Base-by-base conservation (phyloP, 495 filamentous ascomycete species). In the Xylaria cubensis region DNA sequence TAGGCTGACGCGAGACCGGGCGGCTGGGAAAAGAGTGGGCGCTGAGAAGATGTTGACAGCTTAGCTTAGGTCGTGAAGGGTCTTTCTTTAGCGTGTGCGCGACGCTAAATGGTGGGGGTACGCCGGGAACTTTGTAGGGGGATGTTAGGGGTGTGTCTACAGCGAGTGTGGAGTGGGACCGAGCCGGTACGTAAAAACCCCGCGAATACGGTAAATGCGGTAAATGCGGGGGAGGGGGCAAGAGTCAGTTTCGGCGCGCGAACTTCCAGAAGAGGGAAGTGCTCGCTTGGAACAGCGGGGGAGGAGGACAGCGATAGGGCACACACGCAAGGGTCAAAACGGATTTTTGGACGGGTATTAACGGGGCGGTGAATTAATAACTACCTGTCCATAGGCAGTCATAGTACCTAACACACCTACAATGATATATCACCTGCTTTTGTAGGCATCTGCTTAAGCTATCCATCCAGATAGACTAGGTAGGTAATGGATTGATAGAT, bases 1-100 rank as follows among this genome's bases (percentile, higher is more conserved):
- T 72, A 67, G 70, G 70, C 70, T 72, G 70, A 72, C 70, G 59
- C 70, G 63, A 72, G 70, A 64, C 50, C 63, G 50, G 69, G 19
- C 61, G 32, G 61, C 50, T 67, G 65, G 65, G 34, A 41, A 56
- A 56, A 67, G 50, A 56, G 65, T 56, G 48, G 65, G 50, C 50
- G 32, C 19, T 50, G 50, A 51, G 17, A 53, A 56, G 17, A 65
- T 72, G 12, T 50, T 50, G 39, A 34, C 26, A 46, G 15, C 53
- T 62, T 29, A 2, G 26, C n/a, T 29, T 29, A 29, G 26, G 26
- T 50, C 5, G 58, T n/a, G 56, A 34, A 36, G 55, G 29, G 55
- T 59, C 56, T 36, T 59, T 39, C 36, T 5, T 39, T 59, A 59
- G 56, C 56, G 55, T 53, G 50, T 53, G 50, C 21, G 8, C 10